Base-by-base conservation (phyloP, 441 rosid species). In the Kokia cookei region DNA sequence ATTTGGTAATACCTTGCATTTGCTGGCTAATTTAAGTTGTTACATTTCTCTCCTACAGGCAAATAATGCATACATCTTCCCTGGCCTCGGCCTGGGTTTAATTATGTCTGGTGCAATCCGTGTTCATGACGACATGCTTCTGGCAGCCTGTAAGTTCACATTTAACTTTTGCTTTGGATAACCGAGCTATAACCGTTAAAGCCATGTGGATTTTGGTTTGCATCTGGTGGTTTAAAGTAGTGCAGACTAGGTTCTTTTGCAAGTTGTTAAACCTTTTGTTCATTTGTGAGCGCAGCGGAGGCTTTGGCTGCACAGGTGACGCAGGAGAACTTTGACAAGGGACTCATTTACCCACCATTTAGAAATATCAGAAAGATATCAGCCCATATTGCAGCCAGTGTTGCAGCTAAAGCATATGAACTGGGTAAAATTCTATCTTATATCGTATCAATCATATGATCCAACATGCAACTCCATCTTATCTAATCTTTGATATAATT, bases 41-140 rank as follows among this genome's bases (percentile, higher is more conserved):
- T 11, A 17, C 35, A 55, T 75, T 73, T 74, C 4, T 76, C 43
- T 74, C 53, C 65, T 80, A 24, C 86, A 89, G 97, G 89, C 94
- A 53, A 93, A 93, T 82, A 93, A 93, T 76, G 98, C 98, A 15
- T 91, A 93, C 84, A 87, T 93, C 67, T 93, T 91, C 87, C 97
- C 98, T 14, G 98, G 98, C 74, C 80, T 93, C 32, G 98, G 98
- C 62, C 86, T 93, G 68, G 98, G 98, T 60, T 79, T 93, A 74
- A 86, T 93, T 75, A 91, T 91, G 92, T 93, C 98, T 3, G 97
- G 98, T 32, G 80, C 98, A n/a, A 91, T 93, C 71, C 94, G 97
- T 9, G 93, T 90, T 59, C 98, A 89, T 2, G 95, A 93, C n/a
- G 92, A 90, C 75, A 88, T 93, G 98, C 93, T 93, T 78, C 84